Conservation (phyloP, 306 rosid genomes). For the Alnus rubra region DNA sequence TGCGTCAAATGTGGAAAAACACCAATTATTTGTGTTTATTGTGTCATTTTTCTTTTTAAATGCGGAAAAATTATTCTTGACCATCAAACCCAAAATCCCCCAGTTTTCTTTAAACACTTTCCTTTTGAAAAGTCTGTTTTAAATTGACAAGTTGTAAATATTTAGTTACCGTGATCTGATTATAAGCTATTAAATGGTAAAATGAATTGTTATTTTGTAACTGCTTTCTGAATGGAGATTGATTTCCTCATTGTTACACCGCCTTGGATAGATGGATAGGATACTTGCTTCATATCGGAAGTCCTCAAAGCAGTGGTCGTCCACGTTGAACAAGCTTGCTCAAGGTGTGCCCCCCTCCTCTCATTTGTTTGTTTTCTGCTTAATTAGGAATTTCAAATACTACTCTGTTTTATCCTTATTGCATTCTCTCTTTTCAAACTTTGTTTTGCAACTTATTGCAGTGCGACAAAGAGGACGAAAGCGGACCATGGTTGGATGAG, state of each 20-base stretch:
- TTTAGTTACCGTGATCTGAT: neutral
- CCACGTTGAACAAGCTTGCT: slow-evolving; percentile 57
- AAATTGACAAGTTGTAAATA: neutral
- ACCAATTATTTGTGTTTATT: too few species aligned
- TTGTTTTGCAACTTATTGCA: slow-evolving; percentile 29
- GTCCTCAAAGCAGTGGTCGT: slow-evolving; percentile 91
- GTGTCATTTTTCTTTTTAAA: too few species aligned
- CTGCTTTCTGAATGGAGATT: neutral
- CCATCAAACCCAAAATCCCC: too few species aligned
- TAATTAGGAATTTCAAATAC: neutral
- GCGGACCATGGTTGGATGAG: slow-evolving; percentile 93
- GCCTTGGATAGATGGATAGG: slow-evolving; percentile 40
- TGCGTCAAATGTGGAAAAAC: neutral
- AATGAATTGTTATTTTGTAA: neutral
- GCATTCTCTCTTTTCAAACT: neutral
- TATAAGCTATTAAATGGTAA: neutral
- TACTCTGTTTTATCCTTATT: slow-evolving; percentile 2
- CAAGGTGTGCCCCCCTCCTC: slow-evolving; percentile 37
- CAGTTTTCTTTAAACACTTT: too few species aligned
- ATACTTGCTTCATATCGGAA: slow-evolving; percentile 69
- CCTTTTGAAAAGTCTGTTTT: neutral
- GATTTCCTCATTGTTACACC: neutral
- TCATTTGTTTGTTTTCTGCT: neutral
- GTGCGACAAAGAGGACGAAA: slow-evolving; percentile 90
- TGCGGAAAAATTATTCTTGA: too few species aligned